Percentiles rank a stretch among this genome's conserved stretches.
These are phyloP conservation scores for Cercophora scortea DNA, from an alignment of 495 filamentous ascomycete species.

Conservation along the genomic window DNA sequence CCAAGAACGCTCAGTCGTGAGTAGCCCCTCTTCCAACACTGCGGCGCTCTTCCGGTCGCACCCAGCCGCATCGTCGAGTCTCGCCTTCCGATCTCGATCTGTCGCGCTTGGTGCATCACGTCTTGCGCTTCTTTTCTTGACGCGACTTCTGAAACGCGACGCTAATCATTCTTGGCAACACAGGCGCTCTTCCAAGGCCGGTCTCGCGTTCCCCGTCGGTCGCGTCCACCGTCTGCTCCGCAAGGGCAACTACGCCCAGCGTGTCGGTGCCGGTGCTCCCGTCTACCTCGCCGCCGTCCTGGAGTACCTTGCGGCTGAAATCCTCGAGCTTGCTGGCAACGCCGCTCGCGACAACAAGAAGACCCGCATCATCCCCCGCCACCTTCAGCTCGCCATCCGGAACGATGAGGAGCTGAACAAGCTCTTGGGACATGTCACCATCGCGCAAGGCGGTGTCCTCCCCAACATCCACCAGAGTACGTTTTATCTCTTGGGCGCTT, in stretches of 20 bases:
- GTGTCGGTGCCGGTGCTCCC: constrained; percentile 97
- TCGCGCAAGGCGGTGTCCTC: constrained; percentile 98
- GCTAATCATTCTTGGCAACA: constrained; percentile 19
- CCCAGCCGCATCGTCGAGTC: not conserved
- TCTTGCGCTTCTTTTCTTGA: constrained; percentile 1
- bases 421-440: constrained; percentile 97
- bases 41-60: constrained; percentile 1
- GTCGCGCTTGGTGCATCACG: not conserved
- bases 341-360: constrained; percentile 99
- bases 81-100: not conserved
- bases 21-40: constrained; percentile 24
- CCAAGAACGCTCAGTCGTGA: constrained; percentile 97
- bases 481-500: constrained; percentile 32
- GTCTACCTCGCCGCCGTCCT: constrained; percentile 98
- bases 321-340: constrained; percentile 97
- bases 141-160: constrained; percentile 11
- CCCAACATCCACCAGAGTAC: constrained; percentile 98
- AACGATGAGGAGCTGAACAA: constrained; percentile 99
- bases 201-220: constrained; percentile 98
- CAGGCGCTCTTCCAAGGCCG: constrained; percentile 97
- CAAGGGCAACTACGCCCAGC: constrained; percentile 99
- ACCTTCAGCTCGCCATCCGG: constrained; percentile 98
- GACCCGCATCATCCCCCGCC: constrained; percentile 99
- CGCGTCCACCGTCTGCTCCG: constrained; percentile 99
- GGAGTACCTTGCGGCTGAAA: constrained; percentile 97